A percentile compares a stretch with the other conserved stretches of the same genome.
Evolutionary conservation across 2,329 filamentous ascomycete species (phyloP).

Genomic region (Purpureocillium takamizusanense): DNA sequence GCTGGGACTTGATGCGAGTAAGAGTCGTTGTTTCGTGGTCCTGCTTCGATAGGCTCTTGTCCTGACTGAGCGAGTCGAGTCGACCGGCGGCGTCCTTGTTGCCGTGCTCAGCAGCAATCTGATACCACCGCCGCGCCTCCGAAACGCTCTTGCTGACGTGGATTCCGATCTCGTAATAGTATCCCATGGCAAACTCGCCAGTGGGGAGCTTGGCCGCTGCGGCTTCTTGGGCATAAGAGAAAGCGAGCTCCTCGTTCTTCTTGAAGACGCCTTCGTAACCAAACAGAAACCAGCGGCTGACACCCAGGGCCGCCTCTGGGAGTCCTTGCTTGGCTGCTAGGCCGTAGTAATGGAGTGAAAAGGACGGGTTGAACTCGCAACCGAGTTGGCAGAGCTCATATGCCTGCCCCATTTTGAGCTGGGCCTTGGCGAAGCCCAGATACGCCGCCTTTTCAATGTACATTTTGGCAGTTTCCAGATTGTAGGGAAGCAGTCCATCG

Average conservation of each 20-base stretch:
- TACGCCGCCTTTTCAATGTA: conserved; percentile 97
- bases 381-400: conserved; percentile 91
- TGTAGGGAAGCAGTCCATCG: conserved; percentile 56
- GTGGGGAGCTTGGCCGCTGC: conserved; percentile 75
- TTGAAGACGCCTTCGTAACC: conserved; percentile 86
- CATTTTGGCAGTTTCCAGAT: conserved; percentile 65
- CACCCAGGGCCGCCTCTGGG: conserved; percentile 85
- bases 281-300: conserved; percentile 98
- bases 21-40: conserved; percentile 92
- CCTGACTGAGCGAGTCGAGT: conserved; percentile 74
- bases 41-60: conserved; percentile 75
- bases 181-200: conserved; percentile 92
- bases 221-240: conserved; percentile 80
- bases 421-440: conserved; percentile 89
- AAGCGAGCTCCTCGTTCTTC: conserved; percentile 93
- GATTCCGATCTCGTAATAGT: conserved; percentile 96
- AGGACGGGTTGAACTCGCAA: conserved; percentile 87
- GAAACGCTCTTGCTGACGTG: conserved; percentile 74
- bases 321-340: conserved; percentile 88
- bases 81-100: conserved; percentile 81
- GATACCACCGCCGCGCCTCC: conserved; percentile 84
- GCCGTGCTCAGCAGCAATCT: conserved; percentile 77
- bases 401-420: conserved; percentile 92
- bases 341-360: conserved; percentile 93
- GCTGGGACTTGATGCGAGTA: conserved; percentile 73